Evolutionary conservation across 305 asterid genomes (phyloP).

Genomic region (Solanum chacoense): DNA sequence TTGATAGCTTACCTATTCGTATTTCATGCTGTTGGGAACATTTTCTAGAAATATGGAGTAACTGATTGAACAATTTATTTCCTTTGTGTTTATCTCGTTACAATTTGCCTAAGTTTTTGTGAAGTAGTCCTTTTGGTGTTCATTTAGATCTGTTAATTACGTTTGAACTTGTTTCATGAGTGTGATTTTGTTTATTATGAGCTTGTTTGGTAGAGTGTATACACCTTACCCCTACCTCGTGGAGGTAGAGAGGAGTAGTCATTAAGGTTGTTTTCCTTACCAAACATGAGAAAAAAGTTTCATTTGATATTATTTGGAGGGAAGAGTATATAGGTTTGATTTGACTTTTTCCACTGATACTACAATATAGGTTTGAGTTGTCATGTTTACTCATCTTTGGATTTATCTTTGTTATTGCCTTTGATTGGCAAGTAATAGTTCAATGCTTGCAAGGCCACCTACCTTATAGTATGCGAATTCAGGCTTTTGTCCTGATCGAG

Average conservation of each 20-base stretch:
- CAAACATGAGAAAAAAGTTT: not conserved
- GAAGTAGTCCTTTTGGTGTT: not conserved
- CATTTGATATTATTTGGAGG: not conserved
- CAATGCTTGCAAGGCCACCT: not conserved
- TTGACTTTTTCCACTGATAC: not conserved
- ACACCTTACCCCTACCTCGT: not conserved
- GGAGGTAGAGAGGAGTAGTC: not conserved
- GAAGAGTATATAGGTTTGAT: not conserved
- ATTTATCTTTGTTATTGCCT: not conserved
- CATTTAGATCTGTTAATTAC: not conserved
- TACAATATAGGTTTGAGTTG: not conserved
- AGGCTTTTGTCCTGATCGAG: not conserved
- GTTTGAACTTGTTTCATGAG: not conserved
- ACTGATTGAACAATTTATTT: not conserved
- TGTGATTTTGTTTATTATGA: not conserved
- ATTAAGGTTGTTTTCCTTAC: not conserved
- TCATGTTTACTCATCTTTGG: not conserved
- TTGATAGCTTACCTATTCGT: not conserved
- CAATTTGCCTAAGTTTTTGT: not conserved
- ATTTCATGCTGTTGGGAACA: not conserved
- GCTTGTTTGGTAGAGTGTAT: not conserved
- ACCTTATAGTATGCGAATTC: not conserved
- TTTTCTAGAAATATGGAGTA: not conserved
- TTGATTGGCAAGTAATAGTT: not conserved
- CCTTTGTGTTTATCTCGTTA: not conserved